A percentile compares a stretch with the other conserved stretches of the same genome.
phyloP scores from a whole-genome alignment of 345 rosid genomes.

The rapeseed (Brassica napus) region DNA sequence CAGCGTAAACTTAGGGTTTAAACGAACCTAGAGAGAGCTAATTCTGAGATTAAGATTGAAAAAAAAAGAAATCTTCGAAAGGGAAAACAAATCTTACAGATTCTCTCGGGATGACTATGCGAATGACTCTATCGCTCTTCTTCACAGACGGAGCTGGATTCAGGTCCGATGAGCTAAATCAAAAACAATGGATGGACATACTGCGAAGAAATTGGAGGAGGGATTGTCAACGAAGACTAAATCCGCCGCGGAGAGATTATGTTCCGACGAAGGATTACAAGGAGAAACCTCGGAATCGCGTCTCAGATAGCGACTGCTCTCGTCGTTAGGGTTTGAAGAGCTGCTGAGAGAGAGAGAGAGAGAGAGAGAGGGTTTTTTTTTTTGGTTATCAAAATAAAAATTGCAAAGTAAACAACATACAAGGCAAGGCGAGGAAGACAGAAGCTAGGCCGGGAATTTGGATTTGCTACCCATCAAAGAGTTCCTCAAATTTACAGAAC shows the following conservation, averaged over 20 bases:
- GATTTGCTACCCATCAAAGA: constrained; percentile 8
- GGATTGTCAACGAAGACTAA: background rate
- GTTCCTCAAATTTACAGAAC: background rate
- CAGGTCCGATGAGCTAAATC: background rate
- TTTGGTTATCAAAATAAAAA: background rate
- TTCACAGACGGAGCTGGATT: background rate
- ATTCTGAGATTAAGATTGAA: background rate
- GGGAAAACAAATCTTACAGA: background rate
- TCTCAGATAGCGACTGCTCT: constrained; percentile 32
- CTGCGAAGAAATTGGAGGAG: background rate
- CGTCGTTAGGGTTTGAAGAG: constrained; percentile 43
- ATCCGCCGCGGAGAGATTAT: background rate
- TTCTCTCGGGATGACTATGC: background rate
- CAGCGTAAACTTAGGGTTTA: background rate
- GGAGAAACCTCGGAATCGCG: constrained; percentile 11
- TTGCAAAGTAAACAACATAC: constrained; percentile 6
- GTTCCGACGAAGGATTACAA: background rate
- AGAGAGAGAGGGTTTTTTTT: constrained; percentile 5
- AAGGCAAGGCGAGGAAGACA: constrained; percentile 18
- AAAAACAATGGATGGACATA: background rate
- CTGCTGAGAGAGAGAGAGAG: background rate
- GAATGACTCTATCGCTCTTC: background rate
- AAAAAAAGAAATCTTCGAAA: background rate
- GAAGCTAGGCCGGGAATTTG: constrained; percentile 16
- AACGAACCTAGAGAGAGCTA: background rate